Evolutionary conservation across 2,329 filamentous ascomycete genomes (phyloP).

Genomic region (Fusarium falciforme): DNA sequence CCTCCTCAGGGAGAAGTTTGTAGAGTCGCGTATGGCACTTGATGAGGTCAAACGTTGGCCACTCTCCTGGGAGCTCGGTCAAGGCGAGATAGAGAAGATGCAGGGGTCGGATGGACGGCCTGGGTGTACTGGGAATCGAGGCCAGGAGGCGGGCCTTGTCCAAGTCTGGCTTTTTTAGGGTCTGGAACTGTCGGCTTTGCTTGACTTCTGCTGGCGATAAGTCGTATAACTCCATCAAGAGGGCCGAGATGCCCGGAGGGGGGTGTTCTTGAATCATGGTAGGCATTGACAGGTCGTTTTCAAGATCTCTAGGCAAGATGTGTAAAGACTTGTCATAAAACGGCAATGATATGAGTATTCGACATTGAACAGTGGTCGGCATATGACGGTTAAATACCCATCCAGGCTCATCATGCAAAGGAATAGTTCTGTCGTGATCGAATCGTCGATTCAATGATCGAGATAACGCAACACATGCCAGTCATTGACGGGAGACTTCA

Average conservation of each 20-base stretch:
- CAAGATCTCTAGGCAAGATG: neutral
- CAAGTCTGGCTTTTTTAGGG: constrained; percentile 6
- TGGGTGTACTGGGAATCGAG: constrained; percentile 32
- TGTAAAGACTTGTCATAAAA: neutral
- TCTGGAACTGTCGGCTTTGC: constrained; percentile 18
- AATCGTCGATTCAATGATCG: neutral
- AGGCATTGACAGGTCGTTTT: neutral
- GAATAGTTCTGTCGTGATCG: neutral
- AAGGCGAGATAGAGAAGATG: constrained; percentile 42
- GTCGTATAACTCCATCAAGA: constrained; percentile 34
- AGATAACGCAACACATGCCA: constrained; percentile 39
- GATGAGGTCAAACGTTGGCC: constrained; percentile 46
- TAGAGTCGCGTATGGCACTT: constrained; percentile 50
- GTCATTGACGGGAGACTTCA: constrained; percentile 9
- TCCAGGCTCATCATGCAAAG: neutral
- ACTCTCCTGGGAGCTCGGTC: constrained; percentile 41
- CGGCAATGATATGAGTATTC: neutral
- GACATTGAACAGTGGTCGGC: neutral
- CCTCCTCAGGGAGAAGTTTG: constrained; percentile 51
- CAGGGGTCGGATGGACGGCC: constrained; percentile 40
- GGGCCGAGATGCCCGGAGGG: constrained; percentile 13
- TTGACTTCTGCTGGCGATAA: constrained; percentile 29
- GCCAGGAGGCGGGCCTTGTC: constrained; percentile 36
- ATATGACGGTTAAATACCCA: neutral
- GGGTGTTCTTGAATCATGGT: constrained; percentile 17